Percentiles rank a stretch among this genome's conserved stretches.
These are phyloP conservation scores for Chrysoporthe austroafricana DNA, from an alignment of 2,329 filamentous ascomycete genomes.

Conservation along the genomic window DNA sequence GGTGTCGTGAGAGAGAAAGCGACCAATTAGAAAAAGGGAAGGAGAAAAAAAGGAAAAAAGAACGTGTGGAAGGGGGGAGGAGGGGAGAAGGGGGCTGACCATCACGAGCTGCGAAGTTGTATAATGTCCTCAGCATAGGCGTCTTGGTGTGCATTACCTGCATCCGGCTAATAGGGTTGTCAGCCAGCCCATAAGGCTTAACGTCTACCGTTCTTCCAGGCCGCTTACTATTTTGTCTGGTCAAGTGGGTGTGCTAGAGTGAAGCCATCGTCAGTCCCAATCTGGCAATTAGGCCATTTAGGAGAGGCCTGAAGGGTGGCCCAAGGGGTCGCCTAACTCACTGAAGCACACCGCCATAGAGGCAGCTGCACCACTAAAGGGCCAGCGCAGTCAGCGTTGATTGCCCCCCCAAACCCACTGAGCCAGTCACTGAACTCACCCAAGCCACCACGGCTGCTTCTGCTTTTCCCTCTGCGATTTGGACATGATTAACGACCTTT, in stretches of 20 bases:
- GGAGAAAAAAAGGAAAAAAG: not conserved
- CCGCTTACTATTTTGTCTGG: constrained; percentile 49
- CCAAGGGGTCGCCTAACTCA: constrained; percentile 33
- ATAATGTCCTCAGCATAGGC: constrained; percentile 45
- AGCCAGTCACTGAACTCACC: constrained; percentile 37
- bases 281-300: not conserved
- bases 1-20: not conserved
- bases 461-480: constrained; percentile 32
- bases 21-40: not conserved
- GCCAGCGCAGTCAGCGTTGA: constrained; percentile 1
- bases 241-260: constrained; percentile 47
- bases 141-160: constrained; percentile 47
- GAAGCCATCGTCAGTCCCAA: constrained; percentile 21
- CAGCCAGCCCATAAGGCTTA: not conserved
- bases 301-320: not conserved
- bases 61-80: not conserved
- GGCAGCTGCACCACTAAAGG: constrained; percentile 45
- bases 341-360: constrained; percentile 52
- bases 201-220: not conserved
- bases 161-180: constrained; percentile 42
- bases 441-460: constrained; percentile 50
- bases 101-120: constrained; percentile 44
- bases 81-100: constrained; percentile 34
- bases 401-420: not conserved
- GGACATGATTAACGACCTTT: not conserved